These are phyloP conservation scores for Phytomonas francai DNA, from an alignment of 208 protist genomes.

Conservation along the genomic window DNA sequence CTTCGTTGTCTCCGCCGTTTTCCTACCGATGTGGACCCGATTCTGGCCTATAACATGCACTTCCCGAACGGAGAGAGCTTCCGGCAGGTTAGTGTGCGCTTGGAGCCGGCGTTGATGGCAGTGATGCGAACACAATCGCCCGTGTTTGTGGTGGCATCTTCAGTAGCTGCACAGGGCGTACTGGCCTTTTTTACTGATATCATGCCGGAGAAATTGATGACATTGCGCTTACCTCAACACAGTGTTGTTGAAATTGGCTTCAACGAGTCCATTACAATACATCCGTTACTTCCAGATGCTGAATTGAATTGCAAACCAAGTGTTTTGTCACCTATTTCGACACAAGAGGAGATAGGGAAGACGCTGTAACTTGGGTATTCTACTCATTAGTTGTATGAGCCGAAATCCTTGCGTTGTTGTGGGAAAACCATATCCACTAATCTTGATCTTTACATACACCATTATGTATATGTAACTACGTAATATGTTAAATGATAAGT, in stretches of 20 bases:
- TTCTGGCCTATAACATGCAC: slow-evolving; percentile 64
- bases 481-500: slow-evolving; percentile 4
- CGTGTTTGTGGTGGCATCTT: slow-evolving; percentile 66
- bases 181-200: slow-evolving; percentile 73
- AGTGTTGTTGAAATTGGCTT: slow-evolving; percentile 76
- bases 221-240: slow-evolving; percentile 46
- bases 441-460: neutral
- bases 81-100: slow-evolving; percentile 75
- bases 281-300: slow-evolving; percentile 42
- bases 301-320: neutral
- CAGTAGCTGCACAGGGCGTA: slow-evolving; percentile 59
- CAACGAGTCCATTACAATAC: slow-evolving; percentile 63
- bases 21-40: slow-evolving; percentile 34
- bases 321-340: slow-evolving; percentile 13
- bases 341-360: slow-evolving; percentile 16
- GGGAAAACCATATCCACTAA: neutral
- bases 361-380: slow-evolving; percentile 10
- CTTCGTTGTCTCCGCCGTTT: slow-evolving; percentile 36
- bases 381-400: neutral
- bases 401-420: neutral
- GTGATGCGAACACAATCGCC: slow-evolving; percentile 75
- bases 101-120: slow-evolving; percentile 83
- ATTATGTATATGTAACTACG: neutral
- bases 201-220: slow-evolving; percentile 67
- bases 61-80: slow-evolving; percentile 83